These are phyloP conservation scores for Macaranga tanarius DNA, from an alignment of 441 rosid species.

Conservation along the genomic window DNA sequence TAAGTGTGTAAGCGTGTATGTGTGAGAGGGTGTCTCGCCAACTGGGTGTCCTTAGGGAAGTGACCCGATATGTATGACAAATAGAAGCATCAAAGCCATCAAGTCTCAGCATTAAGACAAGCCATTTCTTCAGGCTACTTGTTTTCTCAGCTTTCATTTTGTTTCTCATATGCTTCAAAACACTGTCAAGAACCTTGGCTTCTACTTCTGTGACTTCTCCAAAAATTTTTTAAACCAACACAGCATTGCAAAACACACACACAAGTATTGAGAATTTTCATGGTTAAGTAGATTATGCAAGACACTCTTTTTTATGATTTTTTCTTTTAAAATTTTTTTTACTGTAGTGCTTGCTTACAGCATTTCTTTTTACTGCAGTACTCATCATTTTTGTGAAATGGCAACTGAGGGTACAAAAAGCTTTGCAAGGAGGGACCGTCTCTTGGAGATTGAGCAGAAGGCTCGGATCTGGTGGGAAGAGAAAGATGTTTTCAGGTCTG, in stretches of 20 bases:
- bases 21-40: constrained; percentile 33
- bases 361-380: constrained; percentile 28
- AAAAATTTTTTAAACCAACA: constrained; percentile 39
- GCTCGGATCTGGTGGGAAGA: constrained; percentile 71
- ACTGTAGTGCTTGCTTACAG: too few species aligned
- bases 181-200: constrained; percentile 31
- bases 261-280: too few species aligned
- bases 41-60: constrained; percentile 49
- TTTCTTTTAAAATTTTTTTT: too few species aligned
- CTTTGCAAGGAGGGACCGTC: constrained; percentile 70
- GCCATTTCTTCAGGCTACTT: constrained; percentile 35
- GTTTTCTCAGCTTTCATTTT: constrained; percentile 27
- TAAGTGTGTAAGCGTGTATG: too few species aligned
- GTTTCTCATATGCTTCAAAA: constrained; percentile 37
- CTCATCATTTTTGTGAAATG: constrained; percentile 52
- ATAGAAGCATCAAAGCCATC: constrained; percentile 50
- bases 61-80: constrained; percentile 44
- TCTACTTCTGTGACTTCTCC: constrained; percentile 35
- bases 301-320: too few species aligned
- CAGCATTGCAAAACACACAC: not conserved
- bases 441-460: constrained; percentile 60
- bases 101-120: constrained; percentile 38
- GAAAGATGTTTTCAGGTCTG: constrained; percentile 65
- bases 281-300: too few species aligned
- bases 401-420: constrained; percentile 64